Percentiles rank a stretch among this genome's conserved stretches.
These are phyloP conservation scores for Calonectria montana DNA, from an alignment of 2,329 filamentous ascomycete species.

Conservation along the genomic window DNA sequence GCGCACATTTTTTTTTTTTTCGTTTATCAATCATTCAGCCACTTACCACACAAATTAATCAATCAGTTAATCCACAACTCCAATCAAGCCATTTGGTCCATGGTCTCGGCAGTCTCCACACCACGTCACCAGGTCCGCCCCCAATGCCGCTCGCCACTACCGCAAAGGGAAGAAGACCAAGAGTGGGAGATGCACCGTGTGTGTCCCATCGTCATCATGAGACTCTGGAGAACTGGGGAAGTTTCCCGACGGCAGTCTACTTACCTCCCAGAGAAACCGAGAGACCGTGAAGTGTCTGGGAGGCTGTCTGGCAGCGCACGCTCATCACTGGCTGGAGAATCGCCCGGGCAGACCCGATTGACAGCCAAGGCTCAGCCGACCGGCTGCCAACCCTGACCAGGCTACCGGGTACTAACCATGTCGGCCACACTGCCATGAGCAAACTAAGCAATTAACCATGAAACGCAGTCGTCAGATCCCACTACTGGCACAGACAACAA, in stretches of 20 bases:
- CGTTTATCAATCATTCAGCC: constrained; percentile 38
- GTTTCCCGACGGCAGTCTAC: background rate
- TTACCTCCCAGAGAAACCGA: background rate
- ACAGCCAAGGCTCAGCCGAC: background rate
- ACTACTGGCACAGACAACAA: background rate
- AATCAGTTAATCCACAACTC: constrained; percentile 24
- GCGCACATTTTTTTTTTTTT: constrained; percentile 14
- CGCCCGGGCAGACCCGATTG: constrained; percentile 24
- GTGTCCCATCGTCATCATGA: background rate
- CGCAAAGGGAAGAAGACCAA: background rate
- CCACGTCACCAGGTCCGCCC: constrained; percentile 16
- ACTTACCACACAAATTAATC: constrained; percentile 21
- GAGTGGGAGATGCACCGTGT: constrained; percentile 8
- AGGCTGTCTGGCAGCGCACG: background rate
- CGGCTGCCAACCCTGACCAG: constrained; percentile 13
- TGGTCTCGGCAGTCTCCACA: constrained; percentile 19
- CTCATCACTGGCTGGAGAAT: background rate
- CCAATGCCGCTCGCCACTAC: constrained; percentile 2
- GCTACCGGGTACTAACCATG: constrained; percentile 14
- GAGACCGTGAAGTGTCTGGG: background rate
- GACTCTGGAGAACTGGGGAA: background rate
- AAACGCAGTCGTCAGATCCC: constrained; percentile 4
- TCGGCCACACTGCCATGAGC: constrained; percentile 1
- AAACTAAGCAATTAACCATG: constrained; percentile 14
- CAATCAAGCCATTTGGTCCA: constrained; percentile 25